phyloP scores from a whole-genome alignment of 345 rosid genomes.

The Triadica sebifera region DNA sequence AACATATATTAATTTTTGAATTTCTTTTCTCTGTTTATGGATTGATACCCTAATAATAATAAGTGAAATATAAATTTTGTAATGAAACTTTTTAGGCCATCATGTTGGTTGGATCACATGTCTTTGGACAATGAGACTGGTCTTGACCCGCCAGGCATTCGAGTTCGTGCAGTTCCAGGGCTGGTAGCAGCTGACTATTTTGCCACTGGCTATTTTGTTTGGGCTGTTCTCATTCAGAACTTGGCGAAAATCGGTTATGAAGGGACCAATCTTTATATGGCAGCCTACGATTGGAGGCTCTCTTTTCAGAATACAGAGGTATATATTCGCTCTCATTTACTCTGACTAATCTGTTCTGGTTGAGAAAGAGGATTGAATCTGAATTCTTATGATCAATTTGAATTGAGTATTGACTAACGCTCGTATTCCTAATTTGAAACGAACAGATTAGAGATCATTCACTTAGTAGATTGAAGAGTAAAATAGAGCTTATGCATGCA shows the following conservation, averaged over 20 bases:
- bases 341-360: too few species aligned
- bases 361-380: too few species aligned
- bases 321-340: background rate
- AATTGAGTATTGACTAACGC: too few species aligned
- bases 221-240: constrained; percentile 45
- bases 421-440: constrained; percentile 16
- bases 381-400: too few species aligned
- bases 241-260: too few species aligned
- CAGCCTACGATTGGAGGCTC: constrained; percentile 38
- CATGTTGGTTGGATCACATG: constrained; percentile 74
- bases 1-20: background rate
- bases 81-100: constrained; percentile 42
- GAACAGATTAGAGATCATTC: constrained; percentile 65
- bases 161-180: too few species aligned
- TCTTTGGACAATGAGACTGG: constrained; percentile 71
- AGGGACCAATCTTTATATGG: too few species aligned
- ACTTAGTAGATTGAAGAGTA: constrained; percentile 72
- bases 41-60: background rate
- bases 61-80: background rate
- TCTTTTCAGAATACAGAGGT: constrained; percentile 35
- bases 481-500: constrained; percentile 62
- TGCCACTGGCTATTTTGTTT: constrained; percentile 21
- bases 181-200: too few species aligned
- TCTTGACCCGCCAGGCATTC: constrained; percentile 35
- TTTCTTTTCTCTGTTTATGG: background rate